Base-by-base conservation (phyloP, 805 yeast genomes). In the Candida patagonica region DNA sequence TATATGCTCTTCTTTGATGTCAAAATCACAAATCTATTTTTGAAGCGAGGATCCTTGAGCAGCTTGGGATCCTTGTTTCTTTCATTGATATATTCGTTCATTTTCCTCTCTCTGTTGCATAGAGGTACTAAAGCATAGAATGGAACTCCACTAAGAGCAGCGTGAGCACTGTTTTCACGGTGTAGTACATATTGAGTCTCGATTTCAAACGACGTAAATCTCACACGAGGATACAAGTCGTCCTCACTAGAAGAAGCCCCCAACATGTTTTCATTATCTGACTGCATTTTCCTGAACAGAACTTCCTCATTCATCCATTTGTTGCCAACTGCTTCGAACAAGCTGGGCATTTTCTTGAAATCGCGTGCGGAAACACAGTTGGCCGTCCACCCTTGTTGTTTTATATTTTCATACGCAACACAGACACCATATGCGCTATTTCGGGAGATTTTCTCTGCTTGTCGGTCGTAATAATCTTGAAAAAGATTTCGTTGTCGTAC, bases 341-440 rank as follows among this genome's bases (percentile, higher is more conserved):
- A 44, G 4, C 72, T 64, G 26, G 59, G 53, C 5, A 78, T 84
- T n/a, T 60, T 58, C 41, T 66, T 63, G 59, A 79, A 78, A 40
- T 54, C 63, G 4, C 47, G 47, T 1, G 61, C 53, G 16, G 58
- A 55, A 1, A 77, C 53, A 8, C 62, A 63, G 35, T 60, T 62
- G 5, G 67, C 57, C 0, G 79, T 67, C 84, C 85, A 78, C 23
- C 68, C 74, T 41, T 67, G 70, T 34, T 71, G 77, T 6, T 59
- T 59, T 20, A 74, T 40, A 8, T 43, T 24, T 20, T 43, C 45
- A n/a, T 39, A 35, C 23, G 33, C 42, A 10, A 31, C 10, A 46
- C 50, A 48, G 2, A 19, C 26, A 7, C 52, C 52, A 31, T 38
- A 33, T 5, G 10, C 26, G 19, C 26, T 20, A 23, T 26, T 13